Evolutionary conservation across 352 stramenopile genomes (phyloP), one percentile per base, ranked within the genome.

Genomic region (Globisporangium emineosum): DNA sequence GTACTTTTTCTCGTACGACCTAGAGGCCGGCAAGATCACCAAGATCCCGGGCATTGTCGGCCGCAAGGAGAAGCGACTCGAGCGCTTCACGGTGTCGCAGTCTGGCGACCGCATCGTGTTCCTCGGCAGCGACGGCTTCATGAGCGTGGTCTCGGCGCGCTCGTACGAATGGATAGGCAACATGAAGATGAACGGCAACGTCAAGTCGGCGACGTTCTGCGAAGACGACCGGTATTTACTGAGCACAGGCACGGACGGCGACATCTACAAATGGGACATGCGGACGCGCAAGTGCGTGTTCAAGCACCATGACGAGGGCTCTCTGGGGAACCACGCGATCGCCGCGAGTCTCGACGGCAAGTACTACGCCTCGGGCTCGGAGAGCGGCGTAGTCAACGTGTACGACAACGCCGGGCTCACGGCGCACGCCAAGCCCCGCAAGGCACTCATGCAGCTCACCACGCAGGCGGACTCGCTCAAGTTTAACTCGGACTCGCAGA

Each of bases 1-100:
- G 43, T 98, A 97, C 74, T 99, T 98, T 69, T 99, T 99, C 73
- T 91, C 87, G 59, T 98, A 99, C 75, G 96, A 99, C 79, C 80
- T 98, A 23, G 86, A 94, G 33, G 88, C 91, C 12, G 97, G 96
- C 27, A 91, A 94, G 42, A 83, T 96, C 35, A 86, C 92, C 59
- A 96, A 96, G 70, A 91, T 99, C 60, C 91, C 92, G 2, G 81
- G 80, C 45, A 83, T 98, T 6, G 67, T 88, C 42, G 93, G 91
- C 13, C 79, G 94, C 13, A 88, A 96, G 51, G 96, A 99, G 74
- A 92, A 86, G 54, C 97, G 91, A 63, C 84, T 97, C 43, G 89
- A 98, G 68, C 89, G 81, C 45, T 97, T 98, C 62, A 79, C 84
- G 25, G 82, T 93, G 27, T 98, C 94, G 21, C 82, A 91, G 19